These are phyloP conservation scores for Candida sanyaensis DNA, from an alignment of 1,139 yeast species.

Conservation along the genomic window DNA sequence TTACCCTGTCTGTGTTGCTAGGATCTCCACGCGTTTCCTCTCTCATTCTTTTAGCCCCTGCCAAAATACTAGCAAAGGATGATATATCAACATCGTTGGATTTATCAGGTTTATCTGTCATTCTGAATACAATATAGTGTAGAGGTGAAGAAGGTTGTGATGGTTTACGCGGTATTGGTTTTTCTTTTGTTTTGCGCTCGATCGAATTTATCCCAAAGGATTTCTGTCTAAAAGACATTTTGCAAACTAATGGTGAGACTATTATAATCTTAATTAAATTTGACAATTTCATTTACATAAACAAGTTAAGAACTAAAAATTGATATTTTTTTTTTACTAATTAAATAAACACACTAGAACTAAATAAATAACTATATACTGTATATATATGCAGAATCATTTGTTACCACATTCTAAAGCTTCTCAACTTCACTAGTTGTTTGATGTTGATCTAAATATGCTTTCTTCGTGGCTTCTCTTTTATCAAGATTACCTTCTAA, in stretches of 20 bases:
- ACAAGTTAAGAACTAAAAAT: too few relatives aligned
- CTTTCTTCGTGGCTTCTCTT: slow-evolving; percentile 32
- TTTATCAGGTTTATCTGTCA: slow-evolving; percentile 6
- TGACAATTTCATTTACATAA: too few relatives aligned
- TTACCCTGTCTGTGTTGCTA: neutral
- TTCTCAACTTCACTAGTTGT: neutral
- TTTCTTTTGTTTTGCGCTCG: too few relatives aligned
- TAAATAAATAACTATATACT: neutral
- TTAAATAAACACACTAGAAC: neutral
- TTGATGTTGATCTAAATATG: slow-evolving; percentile 20
- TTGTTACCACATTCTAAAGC: neutral
- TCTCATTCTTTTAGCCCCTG: slow-evolving; percentile 58
- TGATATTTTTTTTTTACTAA: too few relatives aligned
- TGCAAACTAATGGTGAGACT: too few relatives aligned
- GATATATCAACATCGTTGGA: slow-evolving; percentile 39
- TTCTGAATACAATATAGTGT: neutral
- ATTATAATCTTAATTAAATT: too few relatives aligned
- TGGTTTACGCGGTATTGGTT: too few relatives aligned
- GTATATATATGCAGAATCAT: neutral
- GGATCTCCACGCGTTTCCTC: slow-evolving; percentile 26
- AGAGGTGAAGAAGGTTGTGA: neutral
- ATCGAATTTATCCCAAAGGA: too few relatives aligned
- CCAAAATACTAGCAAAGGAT: slow-evolving; percentile 64
- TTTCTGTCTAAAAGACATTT: too few relatives aligned
- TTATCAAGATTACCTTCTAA: slow-evolving; percentile 36